Base-by-base conservation (phyloP, 2,329 filamentous ascomycete genomes). In the Aureobasidium leucospermi region DNA sequence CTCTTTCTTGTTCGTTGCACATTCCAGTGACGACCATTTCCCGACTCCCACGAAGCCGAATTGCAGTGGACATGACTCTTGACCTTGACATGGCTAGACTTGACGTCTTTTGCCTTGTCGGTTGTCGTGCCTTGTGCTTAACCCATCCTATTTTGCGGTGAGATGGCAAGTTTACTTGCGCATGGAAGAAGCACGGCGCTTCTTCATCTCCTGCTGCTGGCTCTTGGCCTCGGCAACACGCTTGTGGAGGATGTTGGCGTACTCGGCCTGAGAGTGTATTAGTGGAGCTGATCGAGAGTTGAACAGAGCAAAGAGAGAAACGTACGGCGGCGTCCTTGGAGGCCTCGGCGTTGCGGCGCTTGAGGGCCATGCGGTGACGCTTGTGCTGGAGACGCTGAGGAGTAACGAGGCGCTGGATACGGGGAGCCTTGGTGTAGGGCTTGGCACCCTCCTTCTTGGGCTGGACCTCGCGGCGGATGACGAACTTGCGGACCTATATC, bases 351-450 rank as follows among this genome's bases (percentile, higher is more conserved):
- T 91, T 90, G 80, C 94, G 93, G 79, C 93, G 90, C 91, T 99
- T 99, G 82, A 99, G 88, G 74, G 94, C 93, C 74, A 95, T 83
- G 72, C 92, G 86, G 85, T 97, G 94, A 75, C 94, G 91, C 90
- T 97, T 99, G 89, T 96, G 94, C 86, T 99, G 94, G 76, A 99
- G 91, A 79, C 94, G 94, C 84, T 97, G 94, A 78, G 94, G 94
- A 75, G 94, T 99, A 73, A 99, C 91, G 73, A 99, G 90, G 78
- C 94, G 90, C 87, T 99, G 94, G 82, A 99, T 99, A 86, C 93
- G 95, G 79, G 94, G 94, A 73, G 94, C 94, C 90, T 99, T 99
- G 88, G 93, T 96, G 88, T 97, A 97, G 73, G 92, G 81, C 82
- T 90, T 88, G 83, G 94, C 95, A 81, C 91, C 93, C 85, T 97